Evolutionary conservation across 108 stramenopile species (phyloP), one percentile per base, ranked within the genome.

Genomic region (Asterionellopsis glacialis): DNA sequence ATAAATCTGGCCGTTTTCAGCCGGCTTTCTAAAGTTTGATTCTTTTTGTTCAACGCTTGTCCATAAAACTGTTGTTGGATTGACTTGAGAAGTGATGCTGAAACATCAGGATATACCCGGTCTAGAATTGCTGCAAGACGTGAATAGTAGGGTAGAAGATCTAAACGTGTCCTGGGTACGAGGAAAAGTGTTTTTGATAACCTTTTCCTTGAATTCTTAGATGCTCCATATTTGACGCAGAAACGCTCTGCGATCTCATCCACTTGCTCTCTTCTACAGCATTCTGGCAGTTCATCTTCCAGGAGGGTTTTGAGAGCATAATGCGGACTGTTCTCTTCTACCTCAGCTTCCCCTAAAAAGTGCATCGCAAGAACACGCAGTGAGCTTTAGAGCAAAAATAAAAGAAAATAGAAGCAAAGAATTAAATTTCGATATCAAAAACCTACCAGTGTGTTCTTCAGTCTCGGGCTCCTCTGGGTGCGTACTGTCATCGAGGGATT

Each of bases 281-380:
- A 95, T 56, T 94, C 90, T 5, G 95, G 94, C 15, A 98, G 75
- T 57, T 95, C 94, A 65, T 96, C 87, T 55, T 94, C 90, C 45
- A 98, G 63, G 38, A 98, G 75, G 11, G 87, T 78, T 68, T 68
- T 82, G 11, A 97, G 78, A 63, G 85, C 88, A 72, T 88, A 90
- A 63, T 90, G 87, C 9, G 93, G 89, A 18, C 85, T 79, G 50
- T 91, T 91, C 60, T 88, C 85, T 49, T 77, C 83, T 28, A 76
- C 90, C 54, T 71, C 82, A 19, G 60, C 74, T 28, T 28, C 64
- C 22, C 42, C 65, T 12, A 18, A 25, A 40, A 49, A 3, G 3
- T 16, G 39, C 41, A 33, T 33, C 7, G 33, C 33, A 33, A 7
- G 5, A 33, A 33, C 2, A 33, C 5, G 7, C 2, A 33, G 33